Percentiles rank a stretch among this genome's conserved stretches.
Conservation (phyloP, 2,329 filamentous ascomycete genomes). For the Penicillium italicum region DNA sequence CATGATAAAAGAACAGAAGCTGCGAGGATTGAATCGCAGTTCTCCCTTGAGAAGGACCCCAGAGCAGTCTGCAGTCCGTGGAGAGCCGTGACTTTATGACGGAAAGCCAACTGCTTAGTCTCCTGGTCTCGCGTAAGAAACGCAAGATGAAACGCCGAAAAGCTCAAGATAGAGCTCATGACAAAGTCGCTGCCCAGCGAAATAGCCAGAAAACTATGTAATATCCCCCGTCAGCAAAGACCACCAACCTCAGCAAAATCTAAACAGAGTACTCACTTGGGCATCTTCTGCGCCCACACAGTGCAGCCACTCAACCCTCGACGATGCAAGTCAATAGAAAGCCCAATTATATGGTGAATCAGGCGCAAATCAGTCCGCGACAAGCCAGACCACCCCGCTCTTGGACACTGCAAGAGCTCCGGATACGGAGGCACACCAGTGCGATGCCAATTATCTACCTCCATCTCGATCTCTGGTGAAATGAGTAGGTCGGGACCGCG, state of each 20-base stretch:
- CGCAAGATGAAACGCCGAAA: conserved; percentile 91
- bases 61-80: conserved; percentile 87
- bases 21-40: conserved; percentile 86
- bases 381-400: conserved; percentile 68
- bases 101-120: conserved; percentile 82
- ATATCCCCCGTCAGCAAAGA: conserved; percentile 21
- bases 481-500: conserved; percentile 68
- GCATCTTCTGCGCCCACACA: conserved; percentile 88
- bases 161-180: conserved; percentile 87
- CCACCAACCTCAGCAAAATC: not conserved
- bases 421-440: conserved; percentile 84
- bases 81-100: conserved; percentile 80
- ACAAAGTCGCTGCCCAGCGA: conserved; percentile 80
- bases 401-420: conserved; percentile 71
- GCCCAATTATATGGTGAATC: conserved; percentile 83
- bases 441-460: conserved; percentile 77
- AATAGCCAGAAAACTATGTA: conserved; percentile 70
- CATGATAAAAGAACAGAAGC: conserved; percentile 89
- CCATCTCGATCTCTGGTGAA: conserved; percentile 77
- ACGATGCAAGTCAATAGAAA: conserved; percentile 76
- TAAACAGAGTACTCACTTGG: conserved; percentile 63
- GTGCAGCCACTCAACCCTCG: conserved; percentile 80
- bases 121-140: conserved; percentile 82
- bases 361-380: conserved; percentile 76
- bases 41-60: conserved; percentile 74